Evolutionary conservation across 2,329 filamentous ascomycete genomes (phyloP).

Genomic region (Alternaria conjuncta): DNA sequence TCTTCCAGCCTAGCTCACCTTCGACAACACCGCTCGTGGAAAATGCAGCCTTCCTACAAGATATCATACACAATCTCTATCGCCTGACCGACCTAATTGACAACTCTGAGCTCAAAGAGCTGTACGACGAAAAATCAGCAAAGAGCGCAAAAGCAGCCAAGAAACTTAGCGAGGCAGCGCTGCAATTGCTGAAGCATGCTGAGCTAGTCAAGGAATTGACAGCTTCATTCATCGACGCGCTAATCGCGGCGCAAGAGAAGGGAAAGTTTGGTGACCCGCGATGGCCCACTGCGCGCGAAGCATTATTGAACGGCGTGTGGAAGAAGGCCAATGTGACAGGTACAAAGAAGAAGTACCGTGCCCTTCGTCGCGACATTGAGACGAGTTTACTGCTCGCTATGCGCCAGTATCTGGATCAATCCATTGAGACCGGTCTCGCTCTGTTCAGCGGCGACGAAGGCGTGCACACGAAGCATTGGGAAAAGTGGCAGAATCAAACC

Average conservation of each 20-base stretch:
- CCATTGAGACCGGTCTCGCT: constrained; percentile 34
- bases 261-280: constrained; percentile 26
- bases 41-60: constrained; percentile 29
- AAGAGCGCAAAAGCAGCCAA: constrained; percentile 16
- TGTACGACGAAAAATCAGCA: constrained; percentile 23
- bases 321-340: constrained; percentile 37
- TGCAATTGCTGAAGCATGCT: constrained; percentile 34
- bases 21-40: constrained; percentile 17
- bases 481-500: constrained; percentile 38
- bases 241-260: constrained; percentile 28
- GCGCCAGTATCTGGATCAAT: constrained; percentile 38
- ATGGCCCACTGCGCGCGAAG: constrained; percentile 32
- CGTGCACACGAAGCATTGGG: constrained; percentile 19
- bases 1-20: constrained; percentile 27
- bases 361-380: constrained; percentile 33
- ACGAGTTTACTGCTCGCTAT: constrained; percentile 33
- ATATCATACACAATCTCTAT: constrained; percentile 30
- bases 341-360: constrained; percentile 32
- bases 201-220: constrained; percentile 31
- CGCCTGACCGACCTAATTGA: constrained; percentile 29
- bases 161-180: constrained; percentile 35
- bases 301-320: constrained; percentile 39
- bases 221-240: constrained; percentile 25
- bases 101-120: constrained; percentile 24
- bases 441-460: constrained; percentile 28